Evolutionary conservation across 1,139 yeast species (phyloP), one percentile per base, ranked within the genome.

Genomic region (Yamadazyma atlantica): DNA sequence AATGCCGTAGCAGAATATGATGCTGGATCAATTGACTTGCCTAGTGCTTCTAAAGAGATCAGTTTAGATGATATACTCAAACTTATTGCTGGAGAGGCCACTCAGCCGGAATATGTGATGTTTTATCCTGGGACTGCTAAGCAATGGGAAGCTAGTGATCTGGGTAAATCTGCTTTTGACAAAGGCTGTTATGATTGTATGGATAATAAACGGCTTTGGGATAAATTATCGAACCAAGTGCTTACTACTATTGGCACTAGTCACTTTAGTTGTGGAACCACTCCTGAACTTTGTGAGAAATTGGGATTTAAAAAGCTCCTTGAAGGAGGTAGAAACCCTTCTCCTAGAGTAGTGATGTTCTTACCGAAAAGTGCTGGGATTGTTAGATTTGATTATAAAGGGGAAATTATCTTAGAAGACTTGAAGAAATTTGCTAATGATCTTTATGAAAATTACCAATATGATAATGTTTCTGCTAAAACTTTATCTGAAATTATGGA

Each of bases 51-150:
- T 25, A 57, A 42, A 17, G 46, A 61, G 25, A 53, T 58, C 32
- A 57, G 53, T 34, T 49, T 63, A 2, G 66, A 62, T 41, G 60
- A 65, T 18, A 50, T 78, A 41, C 39, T 74, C 36, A 56, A 62
- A 18, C 53, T 73, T 5, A 60, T 76, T 10, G 74, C 75, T 1
- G 86, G 86, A 0, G 63, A 69, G 14, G 60, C 45, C 3, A 54
- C 60, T 3, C 58, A 59, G 17, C 85, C 89, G 1, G 58, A 64
- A 34, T 62, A 84, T 45, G 70, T 85, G 4, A 73, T 85, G 15
- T 80, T 84, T 44, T 83, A 83, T 75, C 87, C 89, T 1, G 64
- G 81, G 2, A 58, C 69, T 2, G 63, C 68, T 34, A 54, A 70
- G 24, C 66, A 72, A 36, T 64, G 73, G 54, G 54, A 57, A 25